Percentiles rank a stretch among this genome's conserved stretches.
phyloP scores from a whole-genome alignment of 768 basidiomycete genomes.

The Rhodotorula graminis region DNA sequence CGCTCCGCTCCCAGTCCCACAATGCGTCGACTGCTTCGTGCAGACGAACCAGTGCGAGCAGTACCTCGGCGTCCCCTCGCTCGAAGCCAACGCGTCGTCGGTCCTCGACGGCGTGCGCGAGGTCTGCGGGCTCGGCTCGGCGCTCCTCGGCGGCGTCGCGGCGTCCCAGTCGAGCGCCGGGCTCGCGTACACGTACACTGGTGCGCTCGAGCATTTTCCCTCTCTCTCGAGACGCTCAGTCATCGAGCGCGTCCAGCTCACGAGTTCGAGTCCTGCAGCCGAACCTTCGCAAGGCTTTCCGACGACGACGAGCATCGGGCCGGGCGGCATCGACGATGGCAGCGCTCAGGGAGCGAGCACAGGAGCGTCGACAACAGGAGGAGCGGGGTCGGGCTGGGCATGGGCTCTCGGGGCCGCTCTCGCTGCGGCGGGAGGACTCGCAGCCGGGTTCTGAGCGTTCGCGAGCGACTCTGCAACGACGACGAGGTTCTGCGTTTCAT shows the following conservation, averaged over 20 bases:
- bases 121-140: conserved; percentile 24
- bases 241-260: too few species aligned
- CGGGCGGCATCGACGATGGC: conserved; percentile 28
- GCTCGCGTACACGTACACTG: conserved; percentile 24
- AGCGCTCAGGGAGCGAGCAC: conserved; percentile 8
- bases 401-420: too few species aligned
- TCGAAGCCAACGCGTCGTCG: conserved; percentile 12
- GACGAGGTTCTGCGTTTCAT: background rate
- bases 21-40: conserved; percentile 34
- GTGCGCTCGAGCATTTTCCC: background rate
- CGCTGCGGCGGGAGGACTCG: too few species aligned
- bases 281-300: conserved; percentile 20
- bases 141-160: conserved; percentile 21
- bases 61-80: conserved; percentile 23
- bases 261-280: too few species aligned
- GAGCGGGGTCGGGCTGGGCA: too few species aligned
- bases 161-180: conserved; percentile 9
- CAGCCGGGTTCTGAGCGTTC: too few species aligned
- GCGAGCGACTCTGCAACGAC: too few species aligned
- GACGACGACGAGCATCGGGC: conserved; percentile 22
- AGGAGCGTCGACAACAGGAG: background rate
- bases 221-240: too few species aligned
- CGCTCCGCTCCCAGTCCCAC: conserved; percentile 14
- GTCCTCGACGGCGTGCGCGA: conserved; percentile 27
- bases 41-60: conserved; percentile 36